Base-by-base conservation (phyloP, 768 basidiomycete species). In the Hygrophoropsis aurantiaca region DNA sequence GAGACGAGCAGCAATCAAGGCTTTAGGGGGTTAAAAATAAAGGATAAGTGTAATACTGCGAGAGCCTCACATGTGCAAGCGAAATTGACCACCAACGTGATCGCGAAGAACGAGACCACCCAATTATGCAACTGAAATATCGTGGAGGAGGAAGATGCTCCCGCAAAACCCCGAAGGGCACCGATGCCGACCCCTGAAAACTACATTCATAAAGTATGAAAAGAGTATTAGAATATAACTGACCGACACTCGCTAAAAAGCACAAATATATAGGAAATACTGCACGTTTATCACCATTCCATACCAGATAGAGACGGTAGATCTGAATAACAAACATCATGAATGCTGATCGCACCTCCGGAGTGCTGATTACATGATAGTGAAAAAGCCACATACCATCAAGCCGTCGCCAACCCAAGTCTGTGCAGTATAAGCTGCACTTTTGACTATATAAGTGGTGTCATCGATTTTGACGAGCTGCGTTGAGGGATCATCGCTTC, bases 351-450 rank as follows among this genome's bases (percentile, higher is more conserved):
- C n/a, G n/a, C n/a, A n/a, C n/a, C n/a, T n/a, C n/a, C n/a, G n/a
- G n/a, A n/a, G n/a, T n/a, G n/a, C n/a, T n/a, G n/a, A n/a, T n/a
- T n/a, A n/a, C n/a, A n/a, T n/a, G n/a, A n/a, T n/a, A n/a, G n/a
- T n/a, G n/a, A n/a, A n/a, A n/a, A n/a, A n/a, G n/a, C n/a, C n/a
- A n/a, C n/a, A n/a, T n/a, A 70, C 68, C 49, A 67, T 63, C 20
- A 71, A 64, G 16, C 58, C 57, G 46, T 73, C 72, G 15, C 70
- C 72, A 1, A 71, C 55, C 21, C 73, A 52, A 4, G 70, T 72
- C 52, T 72, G 72, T 1, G 58, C 51, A 19, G 66, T 53, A 49
- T 70, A 72, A 26, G 71, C 55, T 10, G 69, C 58, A 42, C 66
- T 71, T 27, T 65, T 68, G 46, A 72, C 67, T 11, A 69, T 52